phyloP scores from a whole-genome alignment of 2,329 filamentous ascomycete genomes.

The Nothopassalora personata region DNA sequence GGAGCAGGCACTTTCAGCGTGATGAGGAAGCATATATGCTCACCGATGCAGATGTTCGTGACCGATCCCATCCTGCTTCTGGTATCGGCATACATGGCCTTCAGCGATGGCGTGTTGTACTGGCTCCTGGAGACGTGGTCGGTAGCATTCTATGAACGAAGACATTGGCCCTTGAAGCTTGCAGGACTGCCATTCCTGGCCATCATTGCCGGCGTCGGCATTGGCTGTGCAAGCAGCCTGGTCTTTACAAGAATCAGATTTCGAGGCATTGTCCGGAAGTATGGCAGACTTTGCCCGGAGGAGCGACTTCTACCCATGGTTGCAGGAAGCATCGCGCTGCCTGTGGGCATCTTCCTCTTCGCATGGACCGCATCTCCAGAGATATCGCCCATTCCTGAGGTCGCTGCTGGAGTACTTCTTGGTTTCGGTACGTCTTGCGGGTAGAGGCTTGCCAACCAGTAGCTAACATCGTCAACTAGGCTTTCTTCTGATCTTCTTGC shows the following conservation, averaged over 20 bases:
- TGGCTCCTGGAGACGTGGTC: constrained; percentile 38
- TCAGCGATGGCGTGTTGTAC: constrained; percentile 30
- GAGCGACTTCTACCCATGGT: constrained; percentile 31
- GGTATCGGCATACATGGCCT: constrained; percentile 40
- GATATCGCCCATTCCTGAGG: constrained; percentile 37
- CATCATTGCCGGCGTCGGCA: constrained; percentile 14
- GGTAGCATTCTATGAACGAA: constrained; percentile 18
- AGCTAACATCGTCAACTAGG: background rate
- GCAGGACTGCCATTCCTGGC: constrained; percentile 18
- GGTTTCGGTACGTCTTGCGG: constrained; percentile 26
- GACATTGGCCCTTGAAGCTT: constrained; percentile 12
- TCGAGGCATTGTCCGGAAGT: constrained; percentile 10
- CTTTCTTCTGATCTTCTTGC: constrained; percentile 1
- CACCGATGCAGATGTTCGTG: constrained; percentile 39
- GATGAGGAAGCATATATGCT: constrained; percentile 40
- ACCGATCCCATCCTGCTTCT: constrained; percentile 46
- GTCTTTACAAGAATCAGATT: constrained; percentile 5
- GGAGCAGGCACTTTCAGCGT: constrained; percentile 35
- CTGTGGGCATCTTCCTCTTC: constrained; percentile 42
- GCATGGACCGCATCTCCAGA: constrained; percentile 36
- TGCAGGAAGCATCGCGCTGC: constrained; percentile 25
- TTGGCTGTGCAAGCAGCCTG: constrained; percentile 13
- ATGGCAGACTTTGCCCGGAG: constrained; percentile 26
- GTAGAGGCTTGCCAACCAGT: background rate
- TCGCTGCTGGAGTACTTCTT: constrained; percentile 35